phyloP scores from a whole-genome alignment of 2,329 filamentous ascomycete genomes.

The Phaeosphaeriaceae sp. region DNA sequence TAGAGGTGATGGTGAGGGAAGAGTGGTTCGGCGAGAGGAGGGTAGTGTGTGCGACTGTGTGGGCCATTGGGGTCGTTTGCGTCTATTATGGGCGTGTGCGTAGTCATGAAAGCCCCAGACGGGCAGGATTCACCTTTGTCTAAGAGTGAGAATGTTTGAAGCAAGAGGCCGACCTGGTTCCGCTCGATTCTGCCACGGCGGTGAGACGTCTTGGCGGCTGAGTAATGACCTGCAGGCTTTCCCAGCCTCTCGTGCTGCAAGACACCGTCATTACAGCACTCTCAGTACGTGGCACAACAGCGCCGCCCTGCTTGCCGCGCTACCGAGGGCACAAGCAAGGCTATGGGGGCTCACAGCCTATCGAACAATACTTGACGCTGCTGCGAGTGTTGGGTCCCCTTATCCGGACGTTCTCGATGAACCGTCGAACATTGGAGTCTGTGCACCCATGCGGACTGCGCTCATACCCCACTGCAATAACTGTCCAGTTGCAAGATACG shows the following conservation, averaged over 20 bases:
- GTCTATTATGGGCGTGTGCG: constrained; percentile 11
- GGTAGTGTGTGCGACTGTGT: constrained; percentile 26
- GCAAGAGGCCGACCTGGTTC: constrained; percentile 18
- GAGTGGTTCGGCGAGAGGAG: constrained; percentile 25
- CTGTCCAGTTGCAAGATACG: neutral
- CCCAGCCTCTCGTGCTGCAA: neutral
- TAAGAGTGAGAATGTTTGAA: constrained; percentile 27
- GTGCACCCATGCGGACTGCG: neutral
- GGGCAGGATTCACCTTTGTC: constrained; percentile 28
- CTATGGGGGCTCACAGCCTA: neutral
- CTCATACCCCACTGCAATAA: neutral
- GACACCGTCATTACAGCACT: neutral
- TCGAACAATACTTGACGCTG: neutral
- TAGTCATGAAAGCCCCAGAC: constrained; percentile 22
- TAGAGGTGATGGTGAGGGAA: constrained; percentile 36
- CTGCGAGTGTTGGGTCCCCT: neutral
- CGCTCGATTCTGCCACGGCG: constrained; percentile 6
- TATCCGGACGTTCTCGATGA: neutral
- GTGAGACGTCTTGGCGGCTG: constrained; percentile 14
- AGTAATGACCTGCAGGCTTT: neutral
- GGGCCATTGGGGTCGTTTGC: constrained; percentile 37
- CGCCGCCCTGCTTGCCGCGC: neutral
- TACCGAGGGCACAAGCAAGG: neutral
- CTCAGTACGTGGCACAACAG: neutral
- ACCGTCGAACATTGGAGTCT: neutral